Base-by-base conservation (phyloP, 164 flowering plant species). In the Protea cynaroides region DNA sequence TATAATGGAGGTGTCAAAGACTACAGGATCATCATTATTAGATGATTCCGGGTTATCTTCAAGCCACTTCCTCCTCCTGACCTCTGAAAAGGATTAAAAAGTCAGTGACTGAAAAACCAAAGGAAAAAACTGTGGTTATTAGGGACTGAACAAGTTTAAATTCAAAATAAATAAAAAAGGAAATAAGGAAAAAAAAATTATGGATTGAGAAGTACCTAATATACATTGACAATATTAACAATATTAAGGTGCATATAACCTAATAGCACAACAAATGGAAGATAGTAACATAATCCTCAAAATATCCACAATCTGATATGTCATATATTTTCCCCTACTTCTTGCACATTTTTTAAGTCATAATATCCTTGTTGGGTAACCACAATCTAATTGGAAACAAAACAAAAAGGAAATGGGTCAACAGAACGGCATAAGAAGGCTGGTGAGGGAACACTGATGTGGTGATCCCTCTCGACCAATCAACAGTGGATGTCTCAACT, bases 11-110 rank as follows among this genome's bases (percentile, higher is more conserved):
- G 99, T 94, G 78, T 91, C 97, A 66, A 94, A 94, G 50, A 84
- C 75, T 18, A 91, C 73, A 57, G 96, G 99, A 23, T 80, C 81
- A 25, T 91, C 92, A 61, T 94, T 94, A 62, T 82, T 94, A 58
- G 96, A 83, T 59, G 99, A 70, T 76, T 87, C 93, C 6, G 96
- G 99, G 61, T 82, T 88, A n/a, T 73, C 80, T 77, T 84, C 78
- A 18, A 91, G 80, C 99, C 96, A 86, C 70, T 91, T 89, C 71
- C 98, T 82, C 81, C 98, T 90, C 80, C 77, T 87, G 61, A 79
- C 97, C 85, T 91, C 97, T 91, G 84, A 65, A 78, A 81, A 75
- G 21, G 36, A 72, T 55, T 55, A 62, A 53, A 61, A 72, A 50
- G 55, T 44, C 56, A 47, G 58, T 59, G 24, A 29, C 58, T 64